A percentile compares a stretch with the other conserved stretches of the same genome.
Conservation (phyloP, 192 early-diverging fungal genomes). For the Podila epigama region DNA sequence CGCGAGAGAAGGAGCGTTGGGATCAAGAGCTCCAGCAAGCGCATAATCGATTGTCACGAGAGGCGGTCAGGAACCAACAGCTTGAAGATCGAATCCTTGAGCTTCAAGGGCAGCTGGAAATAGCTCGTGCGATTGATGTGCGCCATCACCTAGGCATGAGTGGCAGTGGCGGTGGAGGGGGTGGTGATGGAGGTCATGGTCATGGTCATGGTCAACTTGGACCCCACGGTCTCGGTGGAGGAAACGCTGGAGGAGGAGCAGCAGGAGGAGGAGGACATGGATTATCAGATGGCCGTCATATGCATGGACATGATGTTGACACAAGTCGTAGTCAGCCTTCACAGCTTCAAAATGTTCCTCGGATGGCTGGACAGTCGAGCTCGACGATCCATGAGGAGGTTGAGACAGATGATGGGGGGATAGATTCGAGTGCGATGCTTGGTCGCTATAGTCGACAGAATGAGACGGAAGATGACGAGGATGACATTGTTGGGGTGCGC, state of each 20-base stretch:
- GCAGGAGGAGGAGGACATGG: too few relatives aligned
- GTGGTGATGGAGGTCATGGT: slow-evolving; percentile 1
- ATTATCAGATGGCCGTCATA: too few relatives aligned
- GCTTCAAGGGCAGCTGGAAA: slow-evolving; percentile 34
- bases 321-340: background rate
- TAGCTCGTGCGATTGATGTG: slow-evolving; percentile 23
- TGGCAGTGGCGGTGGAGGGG: background rate
- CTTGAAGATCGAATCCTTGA: slow-evolving; percentile 42
- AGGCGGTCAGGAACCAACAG: slow-evolving; percentile 36
- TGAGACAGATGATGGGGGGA: slow-evolving; percentile 36
- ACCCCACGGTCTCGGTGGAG: too few relatives aligned
- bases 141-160: background rate
- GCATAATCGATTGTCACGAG: slow-evolving; percentile 23
- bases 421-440: slow-evolving; percentile 29
- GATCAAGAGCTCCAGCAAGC: slow-evolving; percentile 39
- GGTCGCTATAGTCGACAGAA: slow-evolving; percentile 27
- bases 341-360: slow-evolving; percentile 17
- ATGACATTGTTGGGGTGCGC: slow-evolving; percentile 6
- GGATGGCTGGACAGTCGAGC: background rate
- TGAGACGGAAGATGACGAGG: slow-evolving; percentile 24
- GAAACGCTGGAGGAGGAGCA: too few relatives aligned
- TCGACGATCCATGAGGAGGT: background rate
- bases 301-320: background rate
- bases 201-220: background rate
- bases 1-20: slow-evolving; percentile 41